Evolutionary conservation across 345 rosid genomes (phyloP).

Genomic region (Sisymbrium altissimum): DNA sequence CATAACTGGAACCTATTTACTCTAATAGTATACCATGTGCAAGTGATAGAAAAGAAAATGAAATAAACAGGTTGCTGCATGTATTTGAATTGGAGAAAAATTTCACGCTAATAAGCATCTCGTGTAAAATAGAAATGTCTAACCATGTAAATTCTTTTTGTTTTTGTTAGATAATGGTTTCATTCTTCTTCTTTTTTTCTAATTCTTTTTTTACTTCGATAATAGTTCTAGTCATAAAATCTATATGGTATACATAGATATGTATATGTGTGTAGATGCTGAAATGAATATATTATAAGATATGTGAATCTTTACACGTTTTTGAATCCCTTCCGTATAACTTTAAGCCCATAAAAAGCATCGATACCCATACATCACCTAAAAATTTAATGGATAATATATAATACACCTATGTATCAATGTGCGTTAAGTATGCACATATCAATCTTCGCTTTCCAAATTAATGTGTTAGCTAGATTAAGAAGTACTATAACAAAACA

Average conservation of each 20-base stretch:
- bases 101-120: background rate
- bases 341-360: slow-evolving; percentile 30
- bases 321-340: background rate
- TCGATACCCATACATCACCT: slow-evolving; percentile 11
- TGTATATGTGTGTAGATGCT: too few species aligned
- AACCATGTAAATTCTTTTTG: background rate
- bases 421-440: background rate
- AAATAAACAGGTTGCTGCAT: background rate
- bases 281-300: too few species aligned
- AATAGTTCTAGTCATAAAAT: background rate
- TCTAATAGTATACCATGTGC: too few species aligned
- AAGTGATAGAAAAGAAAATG: background rate
- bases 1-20: too few species aligned
- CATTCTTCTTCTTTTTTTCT: background rate
- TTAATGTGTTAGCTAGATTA: background rate
- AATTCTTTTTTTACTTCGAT: background rate
- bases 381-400: background rate
- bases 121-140: background rate
- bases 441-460: background rate
- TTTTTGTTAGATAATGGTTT: background rate
- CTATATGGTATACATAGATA: background rate
- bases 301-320: slow-evolving; percentile 20
- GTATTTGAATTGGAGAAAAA: background rate
- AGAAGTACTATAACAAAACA: background rate
- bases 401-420: background rate